phyloP scores from a whole-genome alignment of 192 early-diverging fungal species.

The Backusella parvicylindrica region DNA sequence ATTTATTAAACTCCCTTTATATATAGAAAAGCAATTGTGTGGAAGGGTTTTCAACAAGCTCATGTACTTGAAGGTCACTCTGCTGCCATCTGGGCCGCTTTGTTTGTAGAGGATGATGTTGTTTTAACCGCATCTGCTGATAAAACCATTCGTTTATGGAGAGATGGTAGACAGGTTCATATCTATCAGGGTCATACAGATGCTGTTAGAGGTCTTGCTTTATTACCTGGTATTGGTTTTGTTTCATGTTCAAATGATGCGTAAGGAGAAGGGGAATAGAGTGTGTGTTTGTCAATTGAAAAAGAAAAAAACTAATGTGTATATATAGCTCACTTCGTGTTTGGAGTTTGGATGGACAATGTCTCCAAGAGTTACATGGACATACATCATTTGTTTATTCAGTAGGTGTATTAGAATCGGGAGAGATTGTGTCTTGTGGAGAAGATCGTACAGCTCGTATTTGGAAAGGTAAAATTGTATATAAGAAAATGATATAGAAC shows the following conservation, averaged over 20 bases:
- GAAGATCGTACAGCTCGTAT: slow-evolving; percentile 89
- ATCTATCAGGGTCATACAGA: slow-evolving; percentile 85
- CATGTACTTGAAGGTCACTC: slow-evolving; percentile 74
- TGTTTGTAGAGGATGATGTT: slow-evolving; percentile 64
- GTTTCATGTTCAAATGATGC: slow-evolving; percentile 87
- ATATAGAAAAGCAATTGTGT: slow-evolving; percentile 82
- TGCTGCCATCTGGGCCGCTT: slow-evolving; percentile 89
- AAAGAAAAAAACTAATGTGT: not conserved
- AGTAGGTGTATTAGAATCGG: slow-evolving; percentile 62
- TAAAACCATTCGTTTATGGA: slow-evolving; percentile 86
- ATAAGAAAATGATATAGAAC: not conserved
- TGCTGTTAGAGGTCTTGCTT: slow-evolving; percentile 78
- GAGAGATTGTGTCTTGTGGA: slow-evolving; percentile 84
- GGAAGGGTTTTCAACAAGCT: slow-evolving; percentile 75
- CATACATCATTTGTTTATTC: slow-evolving; percentile 96
- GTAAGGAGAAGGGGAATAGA: slow-evolving; percentile 32
- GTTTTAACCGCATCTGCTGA: slow-evolving; percentile 94
- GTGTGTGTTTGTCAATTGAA: not conserved
- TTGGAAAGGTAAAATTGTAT: slow-evolving; percentile 65
- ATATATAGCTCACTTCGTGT: slow-evolving; percentile 67
- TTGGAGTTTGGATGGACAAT: slow-evolving; percentile 73
- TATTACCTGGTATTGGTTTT: slow-evolving; percentile 64
- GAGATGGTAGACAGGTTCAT: slow-evolving; percentile 54
- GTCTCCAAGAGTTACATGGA: slow-evolving; percentile 69
- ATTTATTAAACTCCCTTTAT: not conserved